Conservation (phyloP, 2,329 filamentous ascomycete species). For the Rutstroemia sp. region DNA sequence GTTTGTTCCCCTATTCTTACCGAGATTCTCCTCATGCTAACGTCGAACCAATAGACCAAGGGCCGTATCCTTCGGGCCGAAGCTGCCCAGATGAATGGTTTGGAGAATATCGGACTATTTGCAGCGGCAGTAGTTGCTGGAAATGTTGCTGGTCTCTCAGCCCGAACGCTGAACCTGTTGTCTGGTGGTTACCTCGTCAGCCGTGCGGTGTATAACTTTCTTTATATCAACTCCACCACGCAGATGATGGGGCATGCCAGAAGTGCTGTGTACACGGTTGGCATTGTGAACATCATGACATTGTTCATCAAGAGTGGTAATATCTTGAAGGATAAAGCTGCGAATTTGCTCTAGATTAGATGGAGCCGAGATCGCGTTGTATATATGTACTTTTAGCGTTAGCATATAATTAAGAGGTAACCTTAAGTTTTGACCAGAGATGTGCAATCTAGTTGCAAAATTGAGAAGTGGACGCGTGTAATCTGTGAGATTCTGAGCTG, state of each 20-base stretch:
- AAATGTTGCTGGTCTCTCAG: conserved; percentile 29
- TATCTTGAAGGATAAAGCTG: conserved; percentile 8
- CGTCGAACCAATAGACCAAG: conserved; percentile 21
- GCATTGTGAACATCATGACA: conserved; percentile 16
- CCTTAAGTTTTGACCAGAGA: no score
- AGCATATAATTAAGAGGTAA: no score
- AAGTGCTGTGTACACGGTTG: conserved; percentile 13
- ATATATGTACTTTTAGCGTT: no score
- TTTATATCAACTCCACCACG: conserved; percentile 20
- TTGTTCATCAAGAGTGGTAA: conserved; percentile 23
- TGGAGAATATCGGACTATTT: conserved; percentile 35
- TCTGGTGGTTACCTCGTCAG: conserved; percentile 16
- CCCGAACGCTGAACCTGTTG: conserved; percentile 16
- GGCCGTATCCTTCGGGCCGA: conserved; percentile 31
- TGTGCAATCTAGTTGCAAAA: no score
- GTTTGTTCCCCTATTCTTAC: background rate
- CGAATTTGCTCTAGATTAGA: background rate
- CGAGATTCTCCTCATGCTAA: background rate
- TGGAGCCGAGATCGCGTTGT: no score
- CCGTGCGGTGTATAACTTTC: conserved; percentile 17
- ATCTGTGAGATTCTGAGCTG: no score
- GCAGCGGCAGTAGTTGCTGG: conserved; percentile 33
- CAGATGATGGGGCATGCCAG: conserved; percentile 9
- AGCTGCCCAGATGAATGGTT: conserved; percentile 31
- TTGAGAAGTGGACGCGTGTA: no score